Base-by-base conservation (phyloP, 2,329 filamentous ascomycete species). In the Thelonectria rubi region DNA sequence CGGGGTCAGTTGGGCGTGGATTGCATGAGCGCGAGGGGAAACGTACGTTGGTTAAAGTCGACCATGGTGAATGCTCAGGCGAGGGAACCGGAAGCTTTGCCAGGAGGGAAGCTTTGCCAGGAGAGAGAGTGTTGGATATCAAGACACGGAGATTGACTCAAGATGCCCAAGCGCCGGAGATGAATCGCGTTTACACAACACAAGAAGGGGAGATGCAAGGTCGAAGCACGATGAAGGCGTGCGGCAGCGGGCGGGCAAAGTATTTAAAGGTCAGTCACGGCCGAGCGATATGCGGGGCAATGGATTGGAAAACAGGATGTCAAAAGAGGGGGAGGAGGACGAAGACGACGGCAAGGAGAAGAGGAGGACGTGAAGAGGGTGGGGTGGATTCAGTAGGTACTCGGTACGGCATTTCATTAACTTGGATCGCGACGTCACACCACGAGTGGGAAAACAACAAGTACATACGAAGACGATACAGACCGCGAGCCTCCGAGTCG, bases 31-130 rank as follows among this genome's bases (percentile, higher is more conserved):
- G 17, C 15, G 26, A 43, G 14, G 42, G 42, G 18, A 17, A 30
- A 63, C 73, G 45, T 72, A 76, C 74, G 72, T 17, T 69, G 64
- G 55, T 68, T 71, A 67, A 69, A 70, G 58, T 74, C 69, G 37
- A 68, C 70, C 73, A 75, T 75, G 65, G 39, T 70, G 66, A 55
- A 39, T 14, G 53, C 15, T 51, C 26, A 32, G 58, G 40, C n/a
- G n/a, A n/a, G n/a, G n/a, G n/a, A n/a, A n/a, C 53, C 34, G 15
- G 20, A 26, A 24, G n/a, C 18, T 15, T 7, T 11, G 15, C n/a
- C n/a, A n/a, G n/a, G n/a, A n/a, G n/a, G 26, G 26, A 51, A 24
- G 24, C 18, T 34, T 58, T 15, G 40, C 17, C 39, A 30, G 9
- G 40, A 32, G 18, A 4, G 14, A 37, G 37, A 20, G 21, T 8